A percentile compares a stretch with the other conserved stretches of the same genome.
phyloP scores from a whole-genome alignment of 2,329 filamentous ascomycete genomes.

The Epicoccum nigrum region DNA sequence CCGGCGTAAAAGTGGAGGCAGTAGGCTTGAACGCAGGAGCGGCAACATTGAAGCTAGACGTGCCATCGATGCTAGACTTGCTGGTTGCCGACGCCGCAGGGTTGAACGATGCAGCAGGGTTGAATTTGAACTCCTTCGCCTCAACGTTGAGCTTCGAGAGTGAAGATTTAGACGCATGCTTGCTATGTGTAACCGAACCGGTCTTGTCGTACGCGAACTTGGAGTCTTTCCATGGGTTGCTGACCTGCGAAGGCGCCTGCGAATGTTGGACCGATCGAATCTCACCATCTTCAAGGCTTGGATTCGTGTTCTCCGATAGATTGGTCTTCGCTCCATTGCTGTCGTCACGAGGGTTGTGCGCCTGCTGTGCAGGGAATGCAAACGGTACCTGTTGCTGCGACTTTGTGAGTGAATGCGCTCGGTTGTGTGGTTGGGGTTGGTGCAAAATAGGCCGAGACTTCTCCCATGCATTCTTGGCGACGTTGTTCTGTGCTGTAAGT shows the following conservation, averaged over 20 bases:
- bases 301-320: slow-evolving; percentile 47
- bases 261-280: slow-evolving; percentile 42
- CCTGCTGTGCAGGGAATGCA: slow-evolving; percentile 35
- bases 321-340: slow-evolving; percentile 52
- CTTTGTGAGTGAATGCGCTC: slow-evolving; percentile 73
- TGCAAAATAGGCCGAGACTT: slow-evolving; percentile 60
- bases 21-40: slow-evolving; percentile 66
- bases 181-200: slow-evolving; percentile 47
- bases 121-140: slow-evolving; percentile 85
- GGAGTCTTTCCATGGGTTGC: slow-evolving; percentile 45
- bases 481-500: slow-evolving; percentile 32
- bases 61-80: slow-evolving; percentile 41
- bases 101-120: slow-evolving; percentile 60
- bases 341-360: slow-evolving; percentile 42
- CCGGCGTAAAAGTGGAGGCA: slow-evolving; percentile 41
- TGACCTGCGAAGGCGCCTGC: slow-evolving; percentile 45
- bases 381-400: slow-evolving; percentile 55
- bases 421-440: slow-evolving; percentile 75
- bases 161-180: slow-evolving; percentile 72
- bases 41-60: slow-evolving; percentile 66
- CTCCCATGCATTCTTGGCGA: slow-evolving; percentile 43
- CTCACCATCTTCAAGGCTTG: slow-evolving; percentile 45
- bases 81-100: slow-evolving; percentile 53
- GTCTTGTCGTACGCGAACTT: slow-evolving; percentile 44
- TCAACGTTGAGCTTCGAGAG: slow-evolving; percentile 84